Percentiles rank a stretch among this genome's conserved stretches.
phyloP scores from a whole-genome alignment of 2,329 filamentous ascomycete genomes.

The Metarhizium humberi region DNA sequence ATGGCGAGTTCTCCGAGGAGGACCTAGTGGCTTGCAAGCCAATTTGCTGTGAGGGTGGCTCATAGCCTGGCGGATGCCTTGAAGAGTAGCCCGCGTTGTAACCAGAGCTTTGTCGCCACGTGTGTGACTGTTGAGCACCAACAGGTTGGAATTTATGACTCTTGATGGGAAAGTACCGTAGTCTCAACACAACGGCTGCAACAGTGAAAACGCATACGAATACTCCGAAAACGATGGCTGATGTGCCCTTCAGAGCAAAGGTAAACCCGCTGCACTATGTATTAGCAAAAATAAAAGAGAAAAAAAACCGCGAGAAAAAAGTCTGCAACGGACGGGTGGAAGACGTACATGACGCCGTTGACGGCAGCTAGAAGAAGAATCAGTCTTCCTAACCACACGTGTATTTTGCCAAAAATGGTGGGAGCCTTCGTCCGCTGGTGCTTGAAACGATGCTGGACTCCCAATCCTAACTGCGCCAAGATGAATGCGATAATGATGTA shows the following conservation, averaged over 20 bases:
- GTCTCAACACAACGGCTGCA: conserved; percentile 28
- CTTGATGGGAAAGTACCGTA: conserved; percentile 17
- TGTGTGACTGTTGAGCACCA: conserved; percentile 17
- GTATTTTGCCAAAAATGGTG: conserved; percentile 41
- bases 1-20: conserved; percentile 16
- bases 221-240: conserved; percentile 37
- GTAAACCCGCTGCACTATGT: conserved; percentile 39
- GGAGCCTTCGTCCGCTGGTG: conserved; percentile 39
- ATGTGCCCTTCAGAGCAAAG: conserved; percentile 40
- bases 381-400: conserved; percentile 48
- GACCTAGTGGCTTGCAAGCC: conserved; percentile 19
- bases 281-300: background rate
- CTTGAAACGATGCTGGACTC: conserved; percentile 45
- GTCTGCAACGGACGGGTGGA: background rate
- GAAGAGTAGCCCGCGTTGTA: conserved; percentile 15
- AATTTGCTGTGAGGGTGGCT: conserved; percentile 21
- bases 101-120: conserved; percentile 17
- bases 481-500: conserved; percentile 42
- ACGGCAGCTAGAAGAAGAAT: conserved; percentile 43
- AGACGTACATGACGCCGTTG: conserved; percentile 47
- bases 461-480: conserved; percentile 43
- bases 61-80: conserved; percentile 23
- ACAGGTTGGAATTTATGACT: conserved; percentile 7
- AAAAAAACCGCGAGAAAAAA: background rate
- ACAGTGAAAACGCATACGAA: conserved; percentile 33